Evolutionary conservation across 495 filamentous ascomycete genomes (phyloP).

Genomic region (Coniosporium apollinis): DNA sequence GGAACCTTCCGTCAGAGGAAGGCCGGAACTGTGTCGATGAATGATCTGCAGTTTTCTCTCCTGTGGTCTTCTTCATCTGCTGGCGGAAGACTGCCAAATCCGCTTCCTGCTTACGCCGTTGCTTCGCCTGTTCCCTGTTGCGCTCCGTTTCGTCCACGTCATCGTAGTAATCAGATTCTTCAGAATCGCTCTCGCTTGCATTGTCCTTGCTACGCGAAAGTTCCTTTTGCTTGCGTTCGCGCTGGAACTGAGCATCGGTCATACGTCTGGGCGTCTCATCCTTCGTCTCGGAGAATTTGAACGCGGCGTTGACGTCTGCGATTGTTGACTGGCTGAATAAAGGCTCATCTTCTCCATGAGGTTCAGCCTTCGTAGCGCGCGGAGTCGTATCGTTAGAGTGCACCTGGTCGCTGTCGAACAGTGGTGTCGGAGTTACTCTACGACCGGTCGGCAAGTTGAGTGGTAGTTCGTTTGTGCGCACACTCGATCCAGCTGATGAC

Average conservation of each 20-base stretch:
- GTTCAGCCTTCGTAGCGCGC: slow-evolving; percentile 4
- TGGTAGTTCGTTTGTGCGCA: too few species aligned
- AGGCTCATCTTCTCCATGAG: slow-evolving; percentile 2
- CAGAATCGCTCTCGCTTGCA: slow-evolving; percentile 33
- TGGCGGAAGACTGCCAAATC: slow-evolving; percentile 83
- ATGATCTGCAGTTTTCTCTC: slow-evolving; percentile 33
- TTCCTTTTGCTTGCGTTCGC: slow-evolving; percentile 65
- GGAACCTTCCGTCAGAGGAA: slow-evolving; percentile 5
- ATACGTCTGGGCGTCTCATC: slow-evolving; percentile 45
- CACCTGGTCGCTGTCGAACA: background rate
- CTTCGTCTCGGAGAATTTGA: slow-evolving; percentile 10
- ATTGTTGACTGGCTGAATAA: too few species aligned
- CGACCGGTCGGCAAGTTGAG: too few species aligned
- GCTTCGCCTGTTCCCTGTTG: slow-evolving; percentile 50
- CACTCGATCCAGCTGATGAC: background rate
- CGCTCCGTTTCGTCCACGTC: slow-evolving; percentile 76
- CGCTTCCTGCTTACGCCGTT: slow-evolving; percentile 77
- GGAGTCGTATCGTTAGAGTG: slow-evolving; percentile 13
- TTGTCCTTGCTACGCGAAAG: slow-evolving; percentile 35
- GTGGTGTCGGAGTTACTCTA: too few species aligned
- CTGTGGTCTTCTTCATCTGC: slow-evolving; percentile 94
- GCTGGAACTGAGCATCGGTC: slow-evolving; percentile 78
- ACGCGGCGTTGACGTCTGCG: slow-evolving; percentile 9
- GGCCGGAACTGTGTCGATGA: slow-evolving; percentile 4
- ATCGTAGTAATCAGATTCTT: slow-evolving; percentile 43